Base-by-base conservation (phyloP, 495 filamentous ascomycete species). In the Penicillium taxi region DNA sequence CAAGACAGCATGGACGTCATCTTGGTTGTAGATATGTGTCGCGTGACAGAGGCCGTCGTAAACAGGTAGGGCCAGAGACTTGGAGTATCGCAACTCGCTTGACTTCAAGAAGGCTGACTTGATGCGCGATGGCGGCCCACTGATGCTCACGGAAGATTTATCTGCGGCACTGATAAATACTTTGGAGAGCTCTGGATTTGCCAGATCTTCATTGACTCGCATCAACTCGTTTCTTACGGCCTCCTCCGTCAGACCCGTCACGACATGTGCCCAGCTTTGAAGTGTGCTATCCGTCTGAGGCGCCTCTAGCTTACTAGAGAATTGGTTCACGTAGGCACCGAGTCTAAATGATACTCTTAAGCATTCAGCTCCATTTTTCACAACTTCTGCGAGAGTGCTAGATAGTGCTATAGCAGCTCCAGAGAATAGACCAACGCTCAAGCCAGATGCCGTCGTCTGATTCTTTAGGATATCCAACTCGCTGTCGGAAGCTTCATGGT, bases 221-320 rank as follows among this genome's bases (percentile, higher is more conserved):
- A 59, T 44, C 13, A 70, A 48, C 37, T 66, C 61, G 2, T 55
- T 32, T 26, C 63, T 62, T n/a, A 62, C 58, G 1, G 41, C 53
- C 3, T 55, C 50, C 4, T 44, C 23, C 9, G 42, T 26, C 2
- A 67, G 38, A 11, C 54, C 55, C 1, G 52, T 47, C 11, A 71
- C 36, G 4, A 69, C 57, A 31, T 60, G 59, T 2, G 69, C 66
- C 69, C 67, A 73, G 22, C 47, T 63, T 14, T 62, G 39, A 1
- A 46, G 44, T 5, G 36, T 14, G 8, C 36, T 26, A 29, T 30
- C 39, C 1, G 39, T 33, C 15, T 58, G 46, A 5, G 39, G 53
- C 26, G 53, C 26, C 35, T 69, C 41, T 9, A 70, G 38, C 12
- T 55, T 57, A 6, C 50, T 35, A 1, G 63, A 66, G 0, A 67